Evolutionary conservation across 192 early-diverging fungal genomes (phyloP).

Genomic region (Umbelopsis sp.): DNA sequence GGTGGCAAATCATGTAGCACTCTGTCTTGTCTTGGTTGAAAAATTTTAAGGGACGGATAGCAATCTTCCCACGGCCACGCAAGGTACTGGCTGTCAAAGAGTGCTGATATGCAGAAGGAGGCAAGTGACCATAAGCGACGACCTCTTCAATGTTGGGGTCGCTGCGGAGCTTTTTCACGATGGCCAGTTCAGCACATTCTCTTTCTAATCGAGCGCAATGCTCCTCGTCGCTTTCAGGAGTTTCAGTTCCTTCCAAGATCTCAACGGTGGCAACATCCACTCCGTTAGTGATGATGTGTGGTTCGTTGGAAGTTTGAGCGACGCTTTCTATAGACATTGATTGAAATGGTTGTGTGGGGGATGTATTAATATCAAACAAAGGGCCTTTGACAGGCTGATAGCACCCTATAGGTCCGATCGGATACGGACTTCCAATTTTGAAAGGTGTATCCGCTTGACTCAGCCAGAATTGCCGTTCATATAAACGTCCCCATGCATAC

Average conservation of each 20-base stretch:
- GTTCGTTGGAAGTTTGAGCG: not conserved
- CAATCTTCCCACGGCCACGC: constrained; percentile 56
- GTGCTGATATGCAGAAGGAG: constrained; percentile 28
- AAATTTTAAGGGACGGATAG: constrained; percentile 54
- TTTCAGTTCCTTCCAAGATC: not conserved
- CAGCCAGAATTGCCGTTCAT: too few relatives aligned
- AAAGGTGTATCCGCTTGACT: too few relatives aligned
- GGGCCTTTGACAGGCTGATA: too few relatives aligned
- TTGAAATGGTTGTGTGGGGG: not conserved
- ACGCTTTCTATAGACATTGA: constrained; percentile 10
- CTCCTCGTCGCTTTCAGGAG: constrained; percentile 4
- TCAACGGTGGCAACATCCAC: constrained; percentile 8
- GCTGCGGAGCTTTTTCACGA: constrained; percentile 10
- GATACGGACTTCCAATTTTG: too few relatives aligned
- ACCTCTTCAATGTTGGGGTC: constrained; percentile 25
- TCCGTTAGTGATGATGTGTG: constrained; percentile 3
- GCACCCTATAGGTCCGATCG: too few relatives aligned
- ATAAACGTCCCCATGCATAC: too few relatives aligned
- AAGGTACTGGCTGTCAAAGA: constrained; percentile 46
- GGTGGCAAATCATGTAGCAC: constrained; percentile 59
- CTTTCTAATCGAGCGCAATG: not conserved
- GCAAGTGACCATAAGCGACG: constrained; percentile 30
- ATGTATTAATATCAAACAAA: not conserved
- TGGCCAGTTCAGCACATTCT: not conserved
- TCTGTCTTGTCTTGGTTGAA: constrained; percentile 54